Percentiles rank a stretch among this genome's conserved stretches.
Evolutionary conservation across 2,329 filamentous ascomycete species (phyloP).

Genomic region (Ascomycota sp.): DNA sequence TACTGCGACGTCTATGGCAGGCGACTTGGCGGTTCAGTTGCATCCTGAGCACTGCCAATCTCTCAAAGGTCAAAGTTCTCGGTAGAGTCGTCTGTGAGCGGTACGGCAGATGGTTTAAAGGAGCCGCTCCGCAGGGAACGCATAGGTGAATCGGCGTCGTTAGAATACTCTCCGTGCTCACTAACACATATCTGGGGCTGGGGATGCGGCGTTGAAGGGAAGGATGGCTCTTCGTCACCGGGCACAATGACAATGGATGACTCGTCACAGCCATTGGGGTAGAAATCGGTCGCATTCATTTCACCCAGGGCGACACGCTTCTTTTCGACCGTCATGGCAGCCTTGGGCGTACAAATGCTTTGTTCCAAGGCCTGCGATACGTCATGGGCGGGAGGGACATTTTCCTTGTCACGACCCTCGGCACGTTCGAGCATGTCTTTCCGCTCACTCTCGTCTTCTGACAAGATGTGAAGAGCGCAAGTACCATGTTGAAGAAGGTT

Average conservation of each 20-base stretch:
- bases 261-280: slow-evolving; percentile 43
- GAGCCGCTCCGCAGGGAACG: slow-evolving; percentile 14
- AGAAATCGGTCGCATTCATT: slow-evolving; percentile 47
- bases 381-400: slow-evolving; percentile 57
- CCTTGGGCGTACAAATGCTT: slow-evolving; percentile 8
- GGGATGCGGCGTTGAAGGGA: slow-evolving; percentile 1
- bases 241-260: slow-evolving; percentile 39
- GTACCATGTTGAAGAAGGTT: slow-evolving; percentile 87
- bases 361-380: slow-evolving; percentile 33
- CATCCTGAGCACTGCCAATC: slow-evolving; percentile 43
- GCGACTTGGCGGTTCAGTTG: slow-evolving; percentile 13
- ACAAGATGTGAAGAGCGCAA: slow-evolving; percentile 69
- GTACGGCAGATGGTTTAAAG: slow-evolving; percentile 24
- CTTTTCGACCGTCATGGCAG: slow-evolving; percentile 40
- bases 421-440: slow-evolving; percentile 29
- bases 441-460: slow-evolving; percentile 55
- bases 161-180: slow-evolving; percentile 10
- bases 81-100: slow-evolving; percentile 36
- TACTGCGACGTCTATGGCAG: no score
- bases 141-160: slow-evolving; percentile 10
- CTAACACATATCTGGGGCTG: slow-evolving; percentile 4
- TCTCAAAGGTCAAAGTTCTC: slow-evolving; percentile 52
- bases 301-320: slow-evolving; percentile 45
- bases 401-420: slow-evolving; percentile 70
- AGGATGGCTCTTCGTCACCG: slow-evolving; percentile 27